phyloP scores from a whole-genome alignment of 495 filamentous ascomycete genomes.

The Aspergillus ostianus region DNA sequence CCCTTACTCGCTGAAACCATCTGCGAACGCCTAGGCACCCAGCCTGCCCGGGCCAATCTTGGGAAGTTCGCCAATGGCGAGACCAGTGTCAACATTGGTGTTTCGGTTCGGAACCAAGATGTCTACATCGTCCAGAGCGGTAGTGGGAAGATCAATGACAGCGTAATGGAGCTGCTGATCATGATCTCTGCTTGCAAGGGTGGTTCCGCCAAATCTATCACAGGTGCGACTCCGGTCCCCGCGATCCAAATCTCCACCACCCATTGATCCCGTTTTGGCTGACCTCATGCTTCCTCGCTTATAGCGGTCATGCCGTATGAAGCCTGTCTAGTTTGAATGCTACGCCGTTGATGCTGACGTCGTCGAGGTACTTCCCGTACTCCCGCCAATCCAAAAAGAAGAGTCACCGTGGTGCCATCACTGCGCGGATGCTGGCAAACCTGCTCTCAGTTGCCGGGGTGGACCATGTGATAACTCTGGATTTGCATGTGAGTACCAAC shows the following conservation, averaged over 20 bases:
- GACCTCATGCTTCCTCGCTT: constrained; percentile 20
- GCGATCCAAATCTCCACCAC: not conserved
- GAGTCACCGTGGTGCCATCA: constrained; percentile 93
- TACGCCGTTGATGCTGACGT: constrained; percentile 44
- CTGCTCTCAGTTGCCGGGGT: constrained; percentile 89
- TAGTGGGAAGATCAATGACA: constrained; percentile 95
- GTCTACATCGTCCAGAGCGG: constrained; percentile 98
- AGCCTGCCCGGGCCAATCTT: constrained; percentile 61
- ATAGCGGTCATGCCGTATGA: constrained; percentile 84
- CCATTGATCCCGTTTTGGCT: not conserved
- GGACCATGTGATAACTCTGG: constrained; percentile 95
- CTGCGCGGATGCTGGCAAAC: constrained; percentile 95
- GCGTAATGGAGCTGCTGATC: constrained; percentile 96
- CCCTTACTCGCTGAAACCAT: constrained; percentile 66
- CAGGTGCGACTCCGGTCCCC: constrained; percentile 57
- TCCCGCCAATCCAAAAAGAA: constrained; percentile 99
- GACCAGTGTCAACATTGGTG: constrained; percentile 90
- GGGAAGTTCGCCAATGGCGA: constrained; percentile 86
- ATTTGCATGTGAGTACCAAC: constrained; percentile 68
- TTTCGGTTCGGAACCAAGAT: constrained; percentile 95
- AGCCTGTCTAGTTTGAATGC: constrained; percentile 35
- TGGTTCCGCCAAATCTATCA: constrained; percentile 95
- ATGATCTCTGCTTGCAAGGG: constrained; percentile 99
- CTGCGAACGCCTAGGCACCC: constrained; percentile 68
- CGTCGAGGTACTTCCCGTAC: constrained; percentile 85